Evolutionary conservation across 805 yeast species (phyloP), one percentile per base, ranked within the genome.

Genomic region (Starmerella ratchasimensis): DNA sequence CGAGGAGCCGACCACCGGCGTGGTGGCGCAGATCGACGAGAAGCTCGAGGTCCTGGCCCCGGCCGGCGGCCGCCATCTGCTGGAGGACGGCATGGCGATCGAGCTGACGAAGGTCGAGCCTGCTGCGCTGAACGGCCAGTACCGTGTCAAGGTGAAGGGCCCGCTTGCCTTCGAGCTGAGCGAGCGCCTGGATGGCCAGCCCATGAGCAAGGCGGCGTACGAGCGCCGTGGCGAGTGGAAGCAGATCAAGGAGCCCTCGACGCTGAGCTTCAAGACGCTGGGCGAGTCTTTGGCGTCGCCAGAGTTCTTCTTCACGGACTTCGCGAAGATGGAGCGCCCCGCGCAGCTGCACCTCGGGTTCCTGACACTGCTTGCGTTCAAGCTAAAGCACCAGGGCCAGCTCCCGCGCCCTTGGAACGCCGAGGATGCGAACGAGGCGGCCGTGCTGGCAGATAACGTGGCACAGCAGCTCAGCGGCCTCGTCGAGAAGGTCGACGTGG

Each of bases 41-140:
- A 71, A 81, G 55, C 97, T 97, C 41, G 78, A 84, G 9, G 95
- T 90, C n/a, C 79, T 95, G 16, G 82, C 80, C 67, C 68, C 88
- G 50, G 94, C 80, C 55, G 96, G 83, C 46, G 76, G 73, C 43
- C 76, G 97, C 59, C 99, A 90, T 55, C 93, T 94, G 15, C 67
- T 90, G 38, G 82, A 86, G 64, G 94, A 83, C 59, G 97, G 96
- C 14, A 80, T 80, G 51, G 80, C 63, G 54, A 94, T 90, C 38
- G 80, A 78, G 57, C 84, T 90, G 52, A 55, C 79, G 11, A 97
- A 86, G 60, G 77, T 86, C 26, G 71, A 76, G 53, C 97, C 97
- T 28, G 68, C 68, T 45, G 63, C 83, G 45, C 81, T 86, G 56
- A 76, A 75, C 48, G 93, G 88, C 4, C 61, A 69, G 39, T 69